These are phyloP conservation scores for Gloeostereum incarnatum DNA, from an alignment of 768 basidiomycete species.

Conservation along the genomic window DNA sequence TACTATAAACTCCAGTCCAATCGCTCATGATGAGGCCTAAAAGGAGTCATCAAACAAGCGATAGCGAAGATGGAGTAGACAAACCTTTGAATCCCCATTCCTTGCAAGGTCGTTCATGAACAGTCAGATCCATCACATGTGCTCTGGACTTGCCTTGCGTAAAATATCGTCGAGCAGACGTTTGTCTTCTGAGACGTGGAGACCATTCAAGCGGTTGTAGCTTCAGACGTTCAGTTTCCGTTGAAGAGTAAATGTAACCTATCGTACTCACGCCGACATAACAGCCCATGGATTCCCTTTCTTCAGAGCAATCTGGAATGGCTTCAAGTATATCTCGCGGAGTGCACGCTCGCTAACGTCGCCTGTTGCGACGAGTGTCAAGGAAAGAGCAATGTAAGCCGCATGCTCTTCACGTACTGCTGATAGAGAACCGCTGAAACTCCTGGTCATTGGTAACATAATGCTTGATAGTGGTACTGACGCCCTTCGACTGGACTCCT, in stretches of 20 bases:
- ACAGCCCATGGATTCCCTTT: constrained; percentile 46
- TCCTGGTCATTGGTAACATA: constrained; percentile 59
- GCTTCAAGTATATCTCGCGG: constrained; percentile 57
- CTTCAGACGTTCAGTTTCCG: constrained; percentile 16
- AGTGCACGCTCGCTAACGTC: constrained; percentile 49
- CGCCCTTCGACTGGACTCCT: constrained; percentile 48
- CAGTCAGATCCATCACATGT: neutral
- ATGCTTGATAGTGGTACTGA: constrained; percentile 58
- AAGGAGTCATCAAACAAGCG: neutral
- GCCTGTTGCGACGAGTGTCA: constrained; percentile 15
- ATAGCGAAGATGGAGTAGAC: neutral
- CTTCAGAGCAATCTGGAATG: constrained; percentile 51
- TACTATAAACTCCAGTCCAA: constrained; percentile 43
- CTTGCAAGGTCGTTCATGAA: constrained; percentile 11
- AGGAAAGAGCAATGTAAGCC: neutral
- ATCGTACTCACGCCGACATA: constrained; percentile 41
- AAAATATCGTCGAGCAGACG: constrained; percentile 42
- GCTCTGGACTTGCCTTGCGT: constrained; percentile 23
- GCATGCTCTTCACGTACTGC: constrained; percentile 25
- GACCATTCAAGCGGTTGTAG: constrained; percentile 54
- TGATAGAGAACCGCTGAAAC: constrained; percentile 40
- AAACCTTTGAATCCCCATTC: constrained; percentile 56
- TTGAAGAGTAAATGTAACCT: constrained; percentile 1
- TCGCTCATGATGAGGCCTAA: constrained; percentile 50
- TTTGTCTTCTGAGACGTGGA: constrained; percentile 48